A percentile compares a stretch with the other conserved stretches of the same genome.
Evolutionary conservation across 257 asterid species (phyloP).

Genomic region (Solanum commersonii): DNA sequence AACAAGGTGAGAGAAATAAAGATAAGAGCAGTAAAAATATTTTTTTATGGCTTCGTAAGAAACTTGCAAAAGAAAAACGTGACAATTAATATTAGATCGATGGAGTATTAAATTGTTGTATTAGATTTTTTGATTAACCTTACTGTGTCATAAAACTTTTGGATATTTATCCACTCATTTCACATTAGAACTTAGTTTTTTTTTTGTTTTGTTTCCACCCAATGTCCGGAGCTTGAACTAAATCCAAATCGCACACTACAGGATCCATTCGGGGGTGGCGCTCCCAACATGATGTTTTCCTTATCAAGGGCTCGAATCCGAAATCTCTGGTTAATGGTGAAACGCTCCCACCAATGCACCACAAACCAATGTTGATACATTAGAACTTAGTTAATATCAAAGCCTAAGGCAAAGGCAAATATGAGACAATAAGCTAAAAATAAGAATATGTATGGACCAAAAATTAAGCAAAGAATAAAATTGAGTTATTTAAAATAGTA

Average conservation of each 20-base stretch:
- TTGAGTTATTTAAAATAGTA: neutral
- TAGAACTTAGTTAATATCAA: too few species aligned
- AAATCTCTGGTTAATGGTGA: too few species aligned
- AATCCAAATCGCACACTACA: too few species aligned
- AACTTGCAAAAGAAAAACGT: neutral
- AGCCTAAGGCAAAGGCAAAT: too few species aligned
- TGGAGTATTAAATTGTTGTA: neutral
- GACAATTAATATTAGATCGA: neutral
- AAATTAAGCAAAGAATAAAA: too few species aligned
- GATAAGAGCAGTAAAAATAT: neutral
- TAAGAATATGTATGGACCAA: neutral
- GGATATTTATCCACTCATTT: neutral
- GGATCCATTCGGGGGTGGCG: fast-evolving
- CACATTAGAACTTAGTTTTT: too few species aligned
- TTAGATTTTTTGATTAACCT: too few species aligned
- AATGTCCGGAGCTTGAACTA: fast-evolving
- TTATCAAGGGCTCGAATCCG: fast-evolving
- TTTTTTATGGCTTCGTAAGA: neutral
- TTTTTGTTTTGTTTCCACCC: too few species aligned
- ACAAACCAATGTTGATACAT: too few species aligned
- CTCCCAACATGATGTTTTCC: too few species aligned
- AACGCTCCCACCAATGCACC: too few species aligned
- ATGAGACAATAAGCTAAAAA: neutral
- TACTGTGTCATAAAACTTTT: too few species aligned
- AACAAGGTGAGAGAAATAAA: neutral